Base-by-base conservation (phyloP, 2,329 filamentous ascomycete species). In the Alternaria conjuncta region DNA sequence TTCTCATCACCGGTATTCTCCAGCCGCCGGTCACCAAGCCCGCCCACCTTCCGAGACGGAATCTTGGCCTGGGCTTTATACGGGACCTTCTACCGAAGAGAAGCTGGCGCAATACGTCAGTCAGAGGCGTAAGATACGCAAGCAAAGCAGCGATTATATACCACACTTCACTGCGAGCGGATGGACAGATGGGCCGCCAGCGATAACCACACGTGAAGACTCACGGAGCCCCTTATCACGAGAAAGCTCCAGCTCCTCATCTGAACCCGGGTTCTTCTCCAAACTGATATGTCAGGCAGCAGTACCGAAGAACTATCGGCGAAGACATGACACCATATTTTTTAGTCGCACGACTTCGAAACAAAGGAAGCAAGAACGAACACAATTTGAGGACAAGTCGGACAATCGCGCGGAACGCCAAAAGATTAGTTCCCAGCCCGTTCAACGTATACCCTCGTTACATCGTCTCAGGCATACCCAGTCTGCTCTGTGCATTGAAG, bases 21-120 rank as follows among this genome's bases (percentile, higher is more conserved):
- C 74, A 36, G 72, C 74, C 4, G 66, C 73, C 18, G 73, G 74
- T 7, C 64, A 76, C 23, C 71, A 76, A 30, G 69, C 74, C 21
- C 70, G 70, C 6, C 61, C 69, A 13, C 51, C 67, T 15, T 74
- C 74, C 0, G 71, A 74, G 53, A 64, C 61, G 0, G 57, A 63
- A 4, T 32, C 68, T 15, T 74, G 71, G 70, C 73, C 71, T 1
- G 70, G 65, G 1, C 60, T 73, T 12, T 71, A 69, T 50, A 45
- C 28, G 1, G 71, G 71, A 3, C 67, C 66, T 5, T 68, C 57
- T 4, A 41, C 59, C 3, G 71, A 76, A 55, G 67, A 72, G 18
- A 46, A 46, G 21, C 21, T 72, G 9, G 66, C 66, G 23, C 66
- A 73, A 9, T 20, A 51, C 20, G 56, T 66, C 18, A 69, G 61